Percentiles rank a stretch among this genome's conserved stretches.
Evolutionary conservation across 164 flowering plant species (phyloP).

Genomic region (Hamamelis virginiana): DNA sequence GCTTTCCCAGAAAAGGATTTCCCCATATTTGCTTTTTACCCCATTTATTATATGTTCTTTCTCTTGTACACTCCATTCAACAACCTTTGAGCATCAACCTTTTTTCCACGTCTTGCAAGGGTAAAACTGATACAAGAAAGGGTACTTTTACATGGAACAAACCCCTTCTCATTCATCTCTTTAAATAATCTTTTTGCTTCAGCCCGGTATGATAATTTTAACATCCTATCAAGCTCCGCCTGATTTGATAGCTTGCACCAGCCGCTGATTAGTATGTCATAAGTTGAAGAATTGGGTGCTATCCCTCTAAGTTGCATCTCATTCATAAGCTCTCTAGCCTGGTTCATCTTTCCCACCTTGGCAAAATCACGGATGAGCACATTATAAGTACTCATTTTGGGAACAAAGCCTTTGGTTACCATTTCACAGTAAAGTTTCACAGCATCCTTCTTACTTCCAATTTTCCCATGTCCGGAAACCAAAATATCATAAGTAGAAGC

Average conservation of each 20-base stretch:
- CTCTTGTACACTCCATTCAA: constrained; percentile 33
- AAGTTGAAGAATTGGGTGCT: constrained; percentile 68
- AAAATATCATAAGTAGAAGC: constrained; percentile 60
- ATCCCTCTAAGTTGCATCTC: constrained; percentile 80
- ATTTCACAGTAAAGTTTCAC: constrained; percentile 80
- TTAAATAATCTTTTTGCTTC: constrained; percentile 58
- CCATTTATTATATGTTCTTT: constrained; percentile 13
- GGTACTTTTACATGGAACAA: constrained; percentile 52
- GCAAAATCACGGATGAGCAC: constrained; percentile 68
- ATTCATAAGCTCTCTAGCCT: constrained; percentile 79
- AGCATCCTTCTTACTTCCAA: constrained; percentile 58
- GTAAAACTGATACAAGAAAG: constrained; percentile 38
- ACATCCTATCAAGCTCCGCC: constrained; percentile 34
- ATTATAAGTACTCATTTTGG: constrained; percentile 70
- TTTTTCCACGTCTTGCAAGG: constrained; percentile 52
- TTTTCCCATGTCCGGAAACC: constrained; percentile 70
- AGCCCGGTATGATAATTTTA: constrained; percentile 31
- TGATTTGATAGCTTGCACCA: constrained; percentile 64
- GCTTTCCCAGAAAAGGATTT: background rate
- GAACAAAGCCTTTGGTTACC: constrained; percentile 75
- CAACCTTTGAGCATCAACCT: constrained; percentile 35
- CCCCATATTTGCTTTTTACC: background rate
- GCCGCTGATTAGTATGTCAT: constrained; percentile 79
- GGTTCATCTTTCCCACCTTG: constrained; percentile 66
- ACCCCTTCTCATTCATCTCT: constrained; percentile 66